phyloP scores from a whole-genome alignment of 1,139 yeast genomes.

The Nakaseomyces sp. region DNA sequence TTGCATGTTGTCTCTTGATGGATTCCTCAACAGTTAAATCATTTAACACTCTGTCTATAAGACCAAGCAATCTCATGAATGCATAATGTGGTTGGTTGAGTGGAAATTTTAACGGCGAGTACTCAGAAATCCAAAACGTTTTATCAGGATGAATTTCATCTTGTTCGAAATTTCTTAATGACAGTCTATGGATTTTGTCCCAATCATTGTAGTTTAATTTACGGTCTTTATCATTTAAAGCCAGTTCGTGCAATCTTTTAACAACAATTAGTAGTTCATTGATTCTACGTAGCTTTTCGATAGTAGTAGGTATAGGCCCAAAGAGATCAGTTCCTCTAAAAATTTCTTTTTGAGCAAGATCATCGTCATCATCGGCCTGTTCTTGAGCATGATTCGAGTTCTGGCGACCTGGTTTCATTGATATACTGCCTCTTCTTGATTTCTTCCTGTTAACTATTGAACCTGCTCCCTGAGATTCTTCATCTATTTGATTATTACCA shows the following conservation, averaged over 20 bases:
- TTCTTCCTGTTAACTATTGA: neutral
- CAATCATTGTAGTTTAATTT: conserved; percentile 40
- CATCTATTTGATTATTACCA: neutral
- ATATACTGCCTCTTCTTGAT: neutral
- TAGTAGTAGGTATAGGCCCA: neutral
- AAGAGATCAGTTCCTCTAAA: conserved; percentile 1
- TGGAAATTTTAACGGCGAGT: conserved; percentile 60
- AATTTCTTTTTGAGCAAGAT: neutral
- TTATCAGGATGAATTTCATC: conserved; percentile 24
- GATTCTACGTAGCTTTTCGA: conserved; percentile 15
- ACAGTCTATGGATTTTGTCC: conserved; percentile 33
- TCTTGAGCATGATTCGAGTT: neutral
- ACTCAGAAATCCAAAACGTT: conserved; percentile 48
- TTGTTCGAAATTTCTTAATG: conserved; percentile 26
- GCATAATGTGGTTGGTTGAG: conserved; percentile 59
- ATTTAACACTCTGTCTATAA: conserved; percentile 18
- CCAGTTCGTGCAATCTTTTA: conserved; percentile 24
- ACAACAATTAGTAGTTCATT: conserved; percentile 24
- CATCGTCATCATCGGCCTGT: neutral
- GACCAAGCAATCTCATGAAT: conserved; percentile 30
- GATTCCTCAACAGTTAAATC: conserved; percentile 11
- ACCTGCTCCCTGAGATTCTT: neutral
- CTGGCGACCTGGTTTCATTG: neutral
- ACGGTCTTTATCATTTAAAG: conserved; percentile 31
- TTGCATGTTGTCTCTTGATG: neutral